Evolutionary conservation across 2,329 filamentous ascomycete genomes (phyloP).

Genomic region (Zasmidium cellare): DNA sequence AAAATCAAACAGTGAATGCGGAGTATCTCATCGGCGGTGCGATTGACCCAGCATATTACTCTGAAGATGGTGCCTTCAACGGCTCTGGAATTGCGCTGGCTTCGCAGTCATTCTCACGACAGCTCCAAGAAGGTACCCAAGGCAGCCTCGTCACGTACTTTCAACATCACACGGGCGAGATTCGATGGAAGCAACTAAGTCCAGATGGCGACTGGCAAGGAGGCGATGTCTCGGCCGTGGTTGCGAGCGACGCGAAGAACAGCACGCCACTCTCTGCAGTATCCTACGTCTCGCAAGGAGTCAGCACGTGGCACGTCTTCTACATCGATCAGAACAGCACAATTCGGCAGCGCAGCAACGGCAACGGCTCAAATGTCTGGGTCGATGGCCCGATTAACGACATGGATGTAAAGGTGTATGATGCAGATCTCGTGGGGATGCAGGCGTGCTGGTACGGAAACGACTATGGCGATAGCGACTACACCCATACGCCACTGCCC

Average conservation of each 20-base stretch:
- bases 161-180: slow-evolving; percentile 45
- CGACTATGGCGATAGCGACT: slow-evolving; percentile 41
- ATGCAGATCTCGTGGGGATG: slow-evolving; percentile 37
- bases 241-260: slow-evolving; percentile 47
- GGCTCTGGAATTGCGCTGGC: slow-evolving; percentile 49
- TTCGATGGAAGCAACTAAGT: slow-evolving; percentile 42
- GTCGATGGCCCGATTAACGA: slow-evolving; percentile 37
- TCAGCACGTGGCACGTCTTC: slow-evolving; percentile 35
- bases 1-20: slow-evolving; percentile 1
- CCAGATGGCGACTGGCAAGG: slow-evolving; percentile 40
- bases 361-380: slow-evolving; percentile 42
- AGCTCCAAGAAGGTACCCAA: slow-evolving; percentile 31
- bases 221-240: slow-evolving; percentile 39
- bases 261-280: slow-evolving; percentile 46
- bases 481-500: slow-evolving; percentile 37
- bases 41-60: slow-evolving; percentile 40
- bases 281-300: slow-evolving; percentile 39
- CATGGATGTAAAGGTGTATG: slow-evolving; percentile 32
- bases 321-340: slow-evolving; percentile 42
- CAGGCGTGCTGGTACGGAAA: slow-evolving; percentile 42
- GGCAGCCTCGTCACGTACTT: slow-evolving; percentile 46
- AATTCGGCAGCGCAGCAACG: slow-evolving; percentile 40
- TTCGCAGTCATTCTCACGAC: slow-evolving; percentile 41
- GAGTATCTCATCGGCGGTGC: slow-evolving; percentile 40
- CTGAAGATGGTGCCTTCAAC: slow-evolving; percentile 46